Percentiles rank a stretch among this genome's conserved stretches.
These are phyloP conservation scores for Leishmania tarentolae DNA, from an alignment of 208 protist species.

Conservation along the genomic window DNA sequence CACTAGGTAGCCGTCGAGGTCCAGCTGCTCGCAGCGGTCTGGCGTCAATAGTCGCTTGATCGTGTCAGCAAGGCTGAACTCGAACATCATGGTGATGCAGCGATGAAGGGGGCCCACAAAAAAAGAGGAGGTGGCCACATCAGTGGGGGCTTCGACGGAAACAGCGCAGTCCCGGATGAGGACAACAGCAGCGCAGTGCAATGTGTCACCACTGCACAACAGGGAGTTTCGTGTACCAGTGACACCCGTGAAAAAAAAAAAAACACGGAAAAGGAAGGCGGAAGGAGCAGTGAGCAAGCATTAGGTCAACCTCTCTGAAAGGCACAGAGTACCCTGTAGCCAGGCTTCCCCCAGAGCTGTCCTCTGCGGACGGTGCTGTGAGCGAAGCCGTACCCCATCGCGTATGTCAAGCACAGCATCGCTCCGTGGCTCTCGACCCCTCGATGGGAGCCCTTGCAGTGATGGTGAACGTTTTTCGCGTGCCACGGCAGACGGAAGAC, in stretches of 20 bases:
- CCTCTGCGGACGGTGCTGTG: not conserved
- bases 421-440: not conserved
- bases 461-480: not conserved
- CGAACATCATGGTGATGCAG: not conserved
- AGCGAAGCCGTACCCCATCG: not conserved
- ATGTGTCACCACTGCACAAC: not conserved
- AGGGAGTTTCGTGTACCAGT: not conserved
- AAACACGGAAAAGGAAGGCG: not conserved
- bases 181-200: not conserved
- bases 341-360: not conserved
- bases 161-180: not conserved
- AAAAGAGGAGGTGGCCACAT: not conserved
- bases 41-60: conserved; percentile 33
- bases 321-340: not conserved
- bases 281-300: not conserved
- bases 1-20: conserved; percentile 43
- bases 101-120: too few species aligned
- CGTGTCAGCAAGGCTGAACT: conserved; percentile 19
- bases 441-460: not conserved
- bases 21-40: conserved; percentile 39
- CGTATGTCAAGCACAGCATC: not conserved
- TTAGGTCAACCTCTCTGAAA: not conserved
- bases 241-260: not conserved
- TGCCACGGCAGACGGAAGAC: not conserved
- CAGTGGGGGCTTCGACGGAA: not conserved